Evolutionary conservation across 2,329 filamentous ascomycete species (phyloP).

Genomic region (Monilinia aucupariae): DNA sequence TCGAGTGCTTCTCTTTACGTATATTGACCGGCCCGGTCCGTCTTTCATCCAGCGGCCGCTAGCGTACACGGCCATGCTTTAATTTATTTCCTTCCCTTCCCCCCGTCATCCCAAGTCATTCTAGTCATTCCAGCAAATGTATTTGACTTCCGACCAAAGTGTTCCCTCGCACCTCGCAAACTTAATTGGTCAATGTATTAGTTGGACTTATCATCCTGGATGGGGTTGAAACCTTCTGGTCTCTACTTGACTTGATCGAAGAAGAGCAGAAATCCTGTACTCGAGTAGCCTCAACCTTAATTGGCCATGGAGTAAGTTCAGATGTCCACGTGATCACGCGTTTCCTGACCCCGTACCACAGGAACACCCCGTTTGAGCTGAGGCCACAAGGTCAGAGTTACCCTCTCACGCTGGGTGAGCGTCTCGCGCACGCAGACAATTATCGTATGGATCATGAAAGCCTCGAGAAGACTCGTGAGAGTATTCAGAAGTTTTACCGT

Average conservation of each 20-base stretch:
- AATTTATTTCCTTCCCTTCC: background rate
- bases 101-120: too few species aligned
- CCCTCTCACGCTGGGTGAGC: slow-evolving; percentile 28
- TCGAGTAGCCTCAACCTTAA: too few species aligned
- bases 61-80: background rate
- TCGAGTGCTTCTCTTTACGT: too few species aligned
- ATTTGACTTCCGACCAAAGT: too few species aligned
- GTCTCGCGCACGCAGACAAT: slow-evolving; percentile 25
- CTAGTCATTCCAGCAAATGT: too few species aligned
- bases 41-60: slow-evolving; percentile 14
- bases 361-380: slow-evolving; percentile 9
- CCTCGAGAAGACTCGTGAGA: slow-evolving; percentile 18
- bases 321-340: slow-evolving; percentile 3
- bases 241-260: background rate
- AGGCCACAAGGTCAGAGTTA: slow-evolving; percentile 17
- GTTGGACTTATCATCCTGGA: background rate
- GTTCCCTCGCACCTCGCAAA: background rate
- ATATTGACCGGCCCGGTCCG: slow-evolving; percentile 1
- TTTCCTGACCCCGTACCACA: slow-evolving; percentile 1
- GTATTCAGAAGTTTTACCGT: slow-evolving; percentile 22
- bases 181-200: background rate
- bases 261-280: background rate
- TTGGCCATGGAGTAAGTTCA: slow-evolving; percentile 13
- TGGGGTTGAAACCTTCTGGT: background rate
- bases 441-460: slow-evolving; percentile 24